Base-by-base conservation (phyloP, 768 basidiomycete genomes). In the Boletus fagicola region DNA sequence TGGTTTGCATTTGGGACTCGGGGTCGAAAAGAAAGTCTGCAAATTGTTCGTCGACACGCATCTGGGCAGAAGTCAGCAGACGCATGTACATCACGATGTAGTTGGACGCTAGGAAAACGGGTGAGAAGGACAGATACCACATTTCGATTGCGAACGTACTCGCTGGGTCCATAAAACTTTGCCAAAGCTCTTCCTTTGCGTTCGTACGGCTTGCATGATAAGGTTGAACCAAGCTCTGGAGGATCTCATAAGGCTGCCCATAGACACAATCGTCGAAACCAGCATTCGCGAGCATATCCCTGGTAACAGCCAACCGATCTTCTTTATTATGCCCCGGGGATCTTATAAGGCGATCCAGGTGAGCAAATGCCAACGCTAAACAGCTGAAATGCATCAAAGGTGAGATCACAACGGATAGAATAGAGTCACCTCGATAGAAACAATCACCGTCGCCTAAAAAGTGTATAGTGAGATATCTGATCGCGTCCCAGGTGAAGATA, bases 361-460 rank as follows among this genome's bases (percentile, higher is more conserved):
- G 93, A 7, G 91, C 85, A 62, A 92, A 92, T 8, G 85, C 90
- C 50, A 94, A 78, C 12, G 93, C 93, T 92, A 69, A 56, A 43
- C 18, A 63, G 59, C 50, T 57, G 62, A 56, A 61, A 59, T 64
- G 53, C 50, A 61, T 62, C 56, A 63, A 59, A 51, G 53, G 45
- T 43, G 45, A 40, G 53, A 38, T 60, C 42, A 12, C 24, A n/a
- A n/a, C 35, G 38, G 26, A 18, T 18, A 42, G 36, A 56, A 24
- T 26, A 39, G 54, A 68, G 74, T 78, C 68, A 91, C 91, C 87
- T 79, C 94, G 80, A 71, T 95, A 97, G 72, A 95, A 96, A 69
- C 94, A 96, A 69, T 91, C 90, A 0, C 94, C 93, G 63, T 91
- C 94, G 30, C 94, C 92, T 84, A 44, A 50, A 49, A 42, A 39